Base-by-base conservation (phyloP, 2,329 filamentous ascomycete species). In the Seiridium cupressi region DNA sequence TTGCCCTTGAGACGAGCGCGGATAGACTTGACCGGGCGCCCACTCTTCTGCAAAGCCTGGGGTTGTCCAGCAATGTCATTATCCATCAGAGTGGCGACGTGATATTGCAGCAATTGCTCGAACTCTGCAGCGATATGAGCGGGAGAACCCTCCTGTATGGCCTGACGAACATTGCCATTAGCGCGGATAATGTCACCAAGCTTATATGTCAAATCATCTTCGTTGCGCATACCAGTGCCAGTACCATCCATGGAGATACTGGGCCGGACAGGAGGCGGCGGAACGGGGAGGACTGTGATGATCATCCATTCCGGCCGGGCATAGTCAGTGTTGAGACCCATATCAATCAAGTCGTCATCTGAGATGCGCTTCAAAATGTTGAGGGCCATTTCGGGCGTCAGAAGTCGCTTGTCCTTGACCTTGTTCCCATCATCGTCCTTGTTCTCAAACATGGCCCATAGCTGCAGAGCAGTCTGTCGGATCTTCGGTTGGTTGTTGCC, bases 131-230 rank as follows among this genome's bases (percentile, higher is more conserved):
- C 87, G 66, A 98, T 92, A 76, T 99, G 95, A 64, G 91, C 89
- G 1, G 95, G 93, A 3, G 93, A 93, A 60, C 95, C 95, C 74
- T 97, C 93, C 61, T 91, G 87, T 69, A 96, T 92, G 62, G 93
- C 95, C 67, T 95, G 89, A 67, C 91, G 89, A 60, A 99, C 93
- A 69, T 97, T 97, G 68, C 91, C 90, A 78, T 99, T 99, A 68
- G 95, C 94, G 66, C 95, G 93, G 68, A 99, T 95, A 70, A 99
- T 97, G 77, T 99, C 95, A 70, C 93, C 93, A 38, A 99, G 83
- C 79, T 99, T 99, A 85, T 97, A 99, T 0, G 95, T 99, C 84
- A 99, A 85, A 82, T 99, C 96, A 75, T 99, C 95, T 78, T 99
- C 95, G 73, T 95, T 95, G 64, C 95, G 90, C 81, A 94, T 89